Conservation (phyloP, 2,329 filamentous ascomycete genomes). For the Fusarium brachygibbosum region DNA sequence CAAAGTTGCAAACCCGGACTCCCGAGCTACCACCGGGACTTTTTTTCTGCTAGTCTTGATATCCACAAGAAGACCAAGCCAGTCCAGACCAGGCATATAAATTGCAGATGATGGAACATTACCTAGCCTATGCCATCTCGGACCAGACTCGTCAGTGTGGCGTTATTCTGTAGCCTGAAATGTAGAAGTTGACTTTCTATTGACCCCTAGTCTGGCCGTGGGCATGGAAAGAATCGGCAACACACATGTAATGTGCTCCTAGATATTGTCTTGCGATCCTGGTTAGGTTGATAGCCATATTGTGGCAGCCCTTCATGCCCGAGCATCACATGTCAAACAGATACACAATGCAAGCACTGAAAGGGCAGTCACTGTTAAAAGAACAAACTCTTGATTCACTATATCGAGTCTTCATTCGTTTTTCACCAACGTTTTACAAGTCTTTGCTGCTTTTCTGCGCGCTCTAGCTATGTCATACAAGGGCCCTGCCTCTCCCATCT, state of each 20-base stretch:
- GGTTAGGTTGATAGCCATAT: background rate
- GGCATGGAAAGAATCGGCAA: background rate
- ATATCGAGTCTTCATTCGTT: conserved; percentile 24
- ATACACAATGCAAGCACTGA: background rate
- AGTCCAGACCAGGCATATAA: background rate
- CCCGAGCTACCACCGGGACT: conserved; percentile 32
- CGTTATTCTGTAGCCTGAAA: background rate
- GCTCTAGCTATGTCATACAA: conserved; percentile 48
- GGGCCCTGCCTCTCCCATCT: conserved; percentile 39
- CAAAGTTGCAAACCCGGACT: conserved; percentile 24
- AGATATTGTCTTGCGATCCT: no score
- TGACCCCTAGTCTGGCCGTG: background rate
- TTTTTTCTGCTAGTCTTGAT: conserved; percentile 18
- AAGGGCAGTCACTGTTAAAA: background rate
- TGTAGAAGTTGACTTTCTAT: background rate
- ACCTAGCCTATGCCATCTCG: background rate
- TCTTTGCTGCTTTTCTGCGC: conserved; percentile 38
- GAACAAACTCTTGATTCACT: conserved; percentile 19
- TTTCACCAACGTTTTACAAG: conserved; percentile 7
- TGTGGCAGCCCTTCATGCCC: background rate
- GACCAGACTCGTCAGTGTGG: background rate
- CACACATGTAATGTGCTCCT: background rate
- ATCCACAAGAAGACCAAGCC: conserved; percentile 20
- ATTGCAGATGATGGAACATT: background rate
- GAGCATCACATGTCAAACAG: background rate